Evolutionary conservation across 495 filamentous ascomycete species (phyloP).

Genomic region (Penicillium arizonense): DNA sequence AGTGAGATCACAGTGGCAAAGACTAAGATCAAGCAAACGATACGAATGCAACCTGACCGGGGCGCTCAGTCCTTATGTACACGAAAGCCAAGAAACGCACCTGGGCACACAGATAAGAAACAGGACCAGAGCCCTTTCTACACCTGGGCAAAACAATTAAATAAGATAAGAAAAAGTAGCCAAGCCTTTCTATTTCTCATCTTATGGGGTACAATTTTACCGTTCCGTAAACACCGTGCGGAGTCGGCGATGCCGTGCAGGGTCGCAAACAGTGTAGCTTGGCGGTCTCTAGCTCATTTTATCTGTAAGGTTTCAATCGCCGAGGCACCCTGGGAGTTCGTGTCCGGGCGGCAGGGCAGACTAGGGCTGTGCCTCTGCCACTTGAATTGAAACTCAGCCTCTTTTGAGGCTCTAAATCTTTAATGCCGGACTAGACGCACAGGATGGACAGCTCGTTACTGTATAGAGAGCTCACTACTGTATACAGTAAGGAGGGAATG

Average conservation of each 20-base stretch:
- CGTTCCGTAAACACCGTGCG: not conserved
- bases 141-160: not conserved
- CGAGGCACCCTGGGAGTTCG: no score
- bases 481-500: not conserved
- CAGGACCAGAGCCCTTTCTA: not conserved
- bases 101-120: not conserved
- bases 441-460: no score
- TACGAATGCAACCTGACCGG: conserved; percentile 4
- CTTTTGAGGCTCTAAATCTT: no score
- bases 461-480: not conserved
- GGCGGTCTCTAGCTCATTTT: no score
- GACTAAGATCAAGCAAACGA: not conserved
- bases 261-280: no score
- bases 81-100: not conserved
- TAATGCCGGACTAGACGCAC: no score
- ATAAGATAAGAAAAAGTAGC: not conserved
- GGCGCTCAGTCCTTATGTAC: conserved; percentile 8
- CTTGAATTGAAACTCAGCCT: no score
- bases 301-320: no score
- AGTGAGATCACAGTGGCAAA: not conserved
- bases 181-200: not conserved
- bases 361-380: no score
- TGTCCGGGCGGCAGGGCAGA: no score
- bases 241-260: no score
- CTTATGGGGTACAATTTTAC: not conserved